phyloP scores from a whole-genome alignment of 495 filamentous ascomycete genomes.

The Symbiotaphrina buchneri region DNA sequence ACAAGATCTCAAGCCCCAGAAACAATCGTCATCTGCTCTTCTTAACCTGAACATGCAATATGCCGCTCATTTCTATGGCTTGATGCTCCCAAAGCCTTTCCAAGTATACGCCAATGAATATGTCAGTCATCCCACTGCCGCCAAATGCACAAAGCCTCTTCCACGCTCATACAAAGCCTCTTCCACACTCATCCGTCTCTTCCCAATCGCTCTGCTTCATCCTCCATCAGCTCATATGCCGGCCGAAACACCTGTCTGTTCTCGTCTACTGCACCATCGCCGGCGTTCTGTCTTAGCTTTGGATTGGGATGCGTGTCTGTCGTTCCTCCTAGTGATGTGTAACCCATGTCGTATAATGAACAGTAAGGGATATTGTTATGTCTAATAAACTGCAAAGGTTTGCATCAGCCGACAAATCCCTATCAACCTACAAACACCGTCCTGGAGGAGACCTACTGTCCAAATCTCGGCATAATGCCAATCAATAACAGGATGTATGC shows the following conservation, averaged over 20 bases:
- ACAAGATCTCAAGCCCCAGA: no score
- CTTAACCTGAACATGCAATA: no score
- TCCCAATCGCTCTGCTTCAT: conserved; percentile 69
- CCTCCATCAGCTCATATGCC: conserved; percentile 69
- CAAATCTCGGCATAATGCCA: conserved; percentile 96
- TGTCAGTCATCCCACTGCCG: no score
- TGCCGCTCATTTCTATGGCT: no score
- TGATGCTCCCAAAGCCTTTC: no score
- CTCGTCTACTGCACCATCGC: background rate
- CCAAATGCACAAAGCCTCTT: no score
- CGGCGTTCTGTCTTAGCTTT: conserved; percentile 19
- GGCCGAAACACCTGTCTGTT: conserved; percentile 33
- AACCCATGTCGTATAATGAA: conserved; percentile 61
- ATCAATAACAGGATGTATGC: conserved; percentile 85
- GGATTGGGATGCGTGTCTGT: conserved; percentile 84
- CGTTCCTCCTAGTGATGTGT: conserved; percentile 74
- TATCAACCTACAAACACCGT: background rate
- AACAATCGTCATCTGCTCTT: no score
- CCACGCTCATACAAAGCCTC: no score
- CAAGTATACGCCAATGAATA: no score
- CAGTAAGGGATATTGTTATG: conserved; percentile 63
- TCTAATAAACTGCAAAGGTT: conserved; percentile 43
- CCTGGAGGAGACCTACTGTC: conserved; percentile 30
- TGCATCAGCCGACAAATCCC: background rate
- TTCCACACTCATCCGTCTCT: no score